Evolutionary conservation across 2,329 filamentous ascomycete genomes (phyloP).

Genomic region (Gaeumannomyces tritici): DNA sequence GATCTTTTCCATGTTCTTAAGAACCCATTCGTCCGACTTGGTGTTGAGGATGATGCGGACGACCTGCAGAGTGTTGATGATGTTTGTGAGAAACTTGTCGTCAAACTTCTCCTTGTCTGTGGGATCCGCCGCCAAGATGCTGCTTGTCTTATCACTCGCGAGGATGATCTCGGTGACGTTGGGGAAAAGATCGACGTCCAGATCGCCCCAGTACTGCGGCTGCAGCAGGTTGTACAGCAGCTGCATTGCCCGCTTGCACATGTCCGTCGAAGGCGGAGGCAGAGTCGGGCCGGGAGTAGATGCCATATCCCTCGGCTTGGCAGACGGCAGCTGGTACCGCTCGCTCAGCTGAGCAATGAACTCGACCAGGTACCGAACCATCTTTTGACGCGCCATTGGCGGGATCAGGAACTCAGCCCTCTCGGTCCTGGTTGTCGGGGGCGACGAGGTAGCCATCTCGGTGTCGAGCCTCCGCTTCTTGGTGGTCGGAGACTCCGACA

Average conservation of each 20-base stretch:
- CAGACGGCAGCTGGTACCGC: slow-evolving; percentile 67
- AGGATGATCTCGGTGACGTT: slow-evolving; percentile 84
- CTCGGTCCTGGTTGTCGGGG: slow-evolving; percentile 37
- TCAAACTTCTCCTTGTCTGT: slow-evolving; percentile 63
- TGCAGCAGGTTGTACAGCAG: slow-evolving; percentile 79
- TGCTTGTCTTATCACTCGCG: slow-evolving; percentile 65
- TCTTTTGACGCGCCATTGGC: slow-evolving; percentile 57
- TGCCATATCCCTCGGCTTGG: slow-evolving; percentile 49
- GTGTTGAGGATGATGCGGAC: slow-evolving; percentile 81
- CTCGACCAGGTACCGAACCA: slow-evolving; percentile 91
- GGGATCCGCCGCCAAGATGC: slow-evolving; percentile 48
- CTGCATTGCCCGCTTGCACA: slow-evolving; percentile 75
- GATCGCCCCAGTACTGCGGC: slow-evolving; percentile 80
- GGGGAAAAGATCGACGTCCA: slow-evolving; percentile 84
- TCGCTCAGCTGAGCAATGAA: slow-evolving; percentile 90
- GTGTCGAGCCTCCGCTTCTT: slow-evolving; percentile 71
- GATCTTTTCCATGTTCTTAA: slow-evolving; percentile 64
- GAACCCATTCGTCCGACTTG: slow-evolving; percentile 84
- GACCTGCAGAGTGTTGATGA: slow-evolving; percentile 90
- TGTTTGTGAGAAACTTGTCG: slow-evolving; percentile 74
- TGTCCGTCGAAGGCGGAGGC: slow-evolving; percentile 56
- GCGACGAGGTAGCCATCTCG: slow-evolving; percentile 38
- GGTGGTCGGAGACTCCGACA: slow-evolving; percentile 61
- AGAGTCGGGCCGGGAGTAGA: slow-evolving; percentile 33
- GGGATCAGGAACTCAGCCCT: slow-evolving; percentile 61